Evolutionary conservation across 2,329 filamentous ascomycete species (phyloP), one percentile per base, ranked within the genome.

Genomic region (Cladosporium halotolerans): DNA sequence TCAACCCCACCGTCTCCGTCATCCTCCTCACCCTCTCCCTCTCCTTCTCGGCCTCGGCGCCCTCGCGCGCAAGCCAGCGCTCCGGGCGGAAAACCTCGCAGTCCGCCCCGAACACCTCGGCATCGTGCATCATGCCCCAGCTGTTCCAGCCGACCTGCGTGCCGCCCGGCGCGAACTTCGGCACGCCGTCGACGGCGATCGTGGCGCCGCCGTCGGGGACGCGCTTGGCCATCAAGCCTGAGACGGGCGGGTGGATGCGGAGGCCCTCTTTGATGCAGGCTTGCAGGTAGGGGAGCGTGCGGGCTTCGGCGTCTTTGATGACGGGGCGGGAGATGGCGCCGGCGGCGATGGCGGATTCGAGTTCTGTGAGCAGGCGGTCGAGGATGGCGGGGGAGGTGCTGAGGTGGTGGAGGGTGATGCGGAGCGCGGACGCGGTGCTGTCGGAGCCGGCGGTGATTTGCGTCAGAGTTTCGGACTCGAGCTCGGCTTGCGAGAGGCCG

Each of bases 361-460:
- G 73, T 57, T 83, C 78, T 0, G 55, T 66, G 4, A 73, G 72
- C 0, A 84, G 66, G 3, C 66, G 74, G 3, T 58, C 53, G 53
- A 76, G 72, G 0, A 79, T 72, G 1, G 68, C 68, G 0, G 76
- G 76, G 19, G 72, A 76, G n/a, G 73, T 78, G 18, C 76, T 72
- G 52, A 83, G 63, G 61, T 79, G 73, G 18, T 82, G 71, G 52
- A 83, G 57, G 1, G 74, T 79, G 36, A 74, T 70, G 2, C 80
- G 75, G 9, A 84, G 73, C 2, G 74, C 74, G 0, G 77, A 79
- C 0, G 81, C 78, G 0, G 79, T 80, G 1, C 79, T 82, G 55
- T 83, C 80, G 0, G 78, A 79, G 3, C 80, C 81, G 4, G 79
- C 80, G 4, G 80, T 69, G 39, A 77, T 75, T 54, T 76, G 72